Base-by-base conservation (phyloP, 805 yeast species). In the Metschnikowia kofuensis region DNA sequence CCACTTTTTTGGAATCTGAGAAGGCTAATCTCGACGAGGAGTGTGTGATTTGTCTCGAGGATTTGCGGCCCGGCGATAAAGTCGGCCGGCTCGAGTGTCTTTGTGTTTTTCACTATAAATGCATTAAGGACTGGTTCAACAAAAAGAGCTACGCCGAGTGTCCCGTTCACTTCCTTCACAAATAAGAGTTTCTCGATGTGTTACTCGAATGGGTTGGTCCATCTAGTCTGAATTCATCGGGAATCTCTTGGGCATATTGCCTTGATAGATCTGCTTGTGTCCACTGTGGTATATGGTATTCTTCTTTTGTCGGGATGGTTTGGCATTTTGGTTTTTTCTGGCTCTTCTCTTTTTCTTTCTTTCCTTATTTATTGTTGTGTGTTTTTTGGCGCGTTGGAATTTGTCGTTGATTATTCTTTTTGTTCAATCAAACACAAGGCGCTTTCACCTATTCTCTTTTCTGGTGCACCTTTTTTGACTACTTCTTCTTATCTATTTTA, bases 41-140 rank as follows among this genome's bases (percentile, higher is more conserved):
- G 65, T 94, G 99, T 65, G 92, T 89, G 13, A 92, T 94, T 26
- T 94, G 99, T 62, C 80, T 92, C 53, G 99, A 94, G 63, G 96
- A 88, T 15, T 81, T 91, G 64, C 68, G 70, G 42, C 88, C 91
- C 0, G 96, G 96, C 1, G 94, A 90, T 47, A 85, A 85, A 60
- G 92, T 94, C 14, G 98, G 96, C 0, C 72, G 99, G 38, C 68
- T 94, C 50, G 98, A 92, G 65, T 94, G 99, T 64, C 74, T 94
- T 12, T 94, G 99, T 63, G 89, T 91, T 34, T 94, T 89, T 66
- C 99, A 94, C 61, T 90, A 90, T 63, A 73, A 79, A 54, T 94
- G 99, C 67, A 94, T 94, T 55, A 83, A 86, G 64, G 84, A 82
- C 48, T 94, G 99, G 99, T 89, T 92, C 59, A 78, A 83, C 49